Percentiles rank a stretch among this genome's conserved stretches.
These are phyloP conservation scores for Cucurbitaria berberidis DNA, from an alignment of 2,329 filamentous ascomycete genomes.

Conservation along the genomic window DNA sequence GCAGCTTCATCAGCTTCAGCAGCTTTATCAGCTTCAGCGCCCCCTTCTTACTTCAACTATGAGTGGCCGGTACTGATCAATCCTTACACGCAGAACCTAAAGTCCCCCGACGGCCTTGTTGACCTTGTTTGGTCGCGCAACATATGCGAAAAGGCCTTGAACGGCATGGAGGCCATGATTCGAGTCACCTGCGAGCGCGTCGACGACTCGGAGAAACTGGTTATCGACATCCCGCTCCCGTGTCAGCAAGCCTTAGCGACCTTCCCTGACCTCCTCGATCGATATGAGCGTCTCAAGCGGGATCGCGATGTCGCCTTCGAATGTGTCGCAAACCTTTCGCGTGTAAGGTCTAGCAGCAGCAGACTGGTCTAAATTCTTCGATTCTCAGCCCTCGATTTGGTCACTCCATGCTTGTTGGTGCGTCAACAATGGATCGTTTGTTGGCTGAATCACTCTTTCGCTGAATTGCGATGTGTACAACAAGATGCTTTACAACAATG, in stretches of 20 bases:
- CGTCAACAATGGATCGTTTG: background rate
- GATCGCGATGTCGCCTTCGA: too few species aligned
- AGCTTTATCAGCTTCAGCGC: background rate
- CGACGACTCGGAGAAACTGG: conserved; percentile 25
- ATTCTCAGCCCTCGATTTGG: background rate
- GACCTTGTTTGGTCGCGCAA: conserved; percentile 23
- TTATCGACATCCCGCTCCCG: conserved; percentile 29
- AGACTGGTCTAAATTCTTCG: background rate
- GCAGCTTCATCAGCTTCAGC: background rate
- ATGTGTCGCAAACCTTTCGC: background rate
- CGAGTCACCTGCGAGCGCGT: conserved; percentile 17
- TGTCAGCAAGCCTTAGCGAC: conserved; percentile 19
- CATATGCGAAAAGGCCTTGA: conserved; percentile 21
- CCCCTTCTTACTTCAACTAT: conserved; percentile 20
- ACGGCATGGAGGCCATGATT: conserved; percentile 31
- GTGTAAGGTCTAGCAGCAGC: background rate
- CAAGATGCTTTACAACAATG: background rate
- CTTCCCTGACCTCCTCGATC: conserved; percentile 25
- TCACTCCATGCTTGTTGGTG: background rate
- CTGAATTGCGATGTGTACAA: background rate
- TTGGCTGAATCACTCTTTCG: too few species aligned
- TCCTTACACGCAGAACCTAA: conserved; percentile 30
- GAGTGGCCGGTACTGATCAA: conserved; percentile 35
- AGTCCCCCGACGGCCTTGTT: conserved; percentile 28
- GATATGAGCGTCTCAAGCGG: conserved; percentile 25